A percentile compares a stretch with the other conserved stretches of the same genome.
phyloP scores from a whole-genome alignment of 257 asterid species.

The Ballota nigra region DNA sequence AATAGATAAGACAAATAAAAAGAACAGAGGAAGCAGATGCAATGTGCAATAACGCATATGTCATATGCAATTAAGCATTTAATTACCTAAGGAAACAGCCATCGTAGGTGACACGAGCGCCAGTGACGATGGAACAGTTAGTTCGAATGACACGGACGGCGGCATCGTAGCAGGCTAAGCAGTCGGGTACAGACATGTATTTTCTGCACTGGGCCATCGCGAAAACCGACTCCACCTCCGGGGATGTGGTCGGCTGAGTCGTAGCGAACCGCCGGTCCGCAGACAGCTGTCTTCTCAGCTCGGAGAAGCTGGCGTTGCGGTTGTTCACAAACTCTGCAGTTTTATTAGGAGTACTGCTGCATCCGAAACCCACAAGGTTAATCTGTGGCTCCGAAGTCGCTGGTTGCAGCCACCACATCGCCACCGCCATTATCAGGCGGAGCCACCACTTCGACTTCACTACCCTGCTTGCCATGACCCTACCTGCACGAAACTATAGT shows the following conservation, averaged over 20 bases:
- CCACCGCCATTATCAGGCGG: constrained; percentile 15
- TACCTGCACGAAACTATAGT: too few species aligned
- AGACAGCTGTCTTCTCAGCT: constrained; percentile 49
- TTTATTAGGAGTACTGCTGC: constrained; percentile 55
- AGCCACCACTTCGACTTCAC: not conserved
- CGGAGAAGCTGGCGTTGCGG: constrained; percentile 59
- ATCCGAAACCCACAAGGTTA: constrained; percentile 46
- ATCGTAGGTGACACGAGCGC: constrained; percentile 79
- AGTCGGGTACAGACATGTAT: constrained; percentile 54
- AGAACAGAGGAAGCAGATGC: too few species aligned
- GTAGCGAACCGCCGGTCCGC: constrained; percentile 49
- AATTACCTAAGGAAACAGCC: constrained; percentile 74
- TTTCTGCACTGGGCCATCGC: constrained; percentile 75
- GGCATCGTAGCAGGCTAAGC: constrained; percentile 68
- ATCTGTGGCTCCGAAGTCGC: constrained; percentile 53
- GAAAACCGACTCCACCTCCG: constrained; percentile 39
- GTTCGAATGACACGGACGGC: constrained; percentile 55
- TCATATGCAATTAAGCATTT: too few species aligned
- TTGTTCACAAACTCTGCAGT: constrained; percentile 35
- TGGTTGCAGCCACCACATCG: constrained; percentile 11
- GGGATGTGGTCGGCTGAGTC: constrained; percentile 35
- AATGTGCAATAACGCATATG: too few species aligned
- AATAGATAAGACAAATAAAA: too few species aligned
- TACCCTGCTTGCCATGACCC: too few species aligned
- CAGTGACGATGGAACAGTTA: constrained; percentile 59